Evolutionary conservation across 1,284 basidiomycete genomes (phyloP).

Genomic region (Volvariella surrecta): DNA sequence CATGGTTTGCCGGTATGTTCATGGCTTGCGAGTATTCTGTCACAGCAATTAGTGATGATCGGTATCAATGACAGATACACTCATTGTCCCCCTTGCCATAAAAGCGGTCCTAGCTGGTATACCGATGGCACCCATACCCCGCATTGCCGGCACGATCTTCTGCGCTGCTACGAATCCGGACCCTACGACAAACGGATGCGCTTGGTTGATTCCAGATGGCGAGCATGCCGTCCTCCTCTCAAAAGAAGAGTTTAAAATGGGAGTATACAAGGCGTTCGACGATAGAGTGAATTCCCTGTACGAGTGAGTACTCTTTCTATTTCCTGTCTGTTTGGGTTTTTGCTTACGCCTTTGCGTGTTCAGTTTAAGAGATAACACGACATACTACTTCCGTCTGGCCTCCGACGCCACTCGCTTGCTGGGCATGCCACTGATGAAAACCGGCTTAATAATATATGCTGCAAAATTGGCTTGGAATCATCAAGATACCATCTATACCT

Average conservation of each 20-base stretch:
- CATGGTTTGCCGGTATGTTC: conserved; percentile 40
- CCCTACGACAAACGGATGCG: conserved; percentile 32
- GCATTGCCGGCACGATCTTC: conserved; percentile 44
- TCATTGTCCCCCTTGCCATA: conserved; percentile 29
- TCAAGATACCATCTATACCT: conserved; percentile 11
- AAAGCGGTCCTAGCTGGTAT: conserved; percentile 42
- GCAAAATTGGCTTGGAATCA: conserved; percentile 20
- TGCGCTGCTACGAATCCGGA: conserved; percentile 42
- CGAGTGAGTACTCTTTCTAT: conserved; percentile 20
- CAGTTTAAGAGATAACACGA: conserved; percentile 11
- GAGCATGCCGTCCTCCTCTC: conserved; percentile 38
- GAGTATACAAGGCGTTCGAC: conserved; percentile 43
- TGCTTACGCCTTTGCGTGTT: not conserved
- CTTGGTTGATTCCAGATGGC: conserved; percentile 41
- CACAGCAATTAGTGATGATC: too few species aligned
- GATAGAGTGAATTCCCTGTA: conserved; percentile 28
- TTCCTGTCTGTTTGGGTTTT: not conserved
- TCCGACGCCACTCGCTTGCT: conserved; percentile 14
- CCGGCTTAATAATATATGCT: conserved; percentile 7
- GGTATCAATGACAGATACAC: conserved; percentile 29
- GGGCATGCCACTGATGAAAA: conserved; percentile 12
- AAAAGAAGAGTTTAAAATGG: conserved; percentile 36
- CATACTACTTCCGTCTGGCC: conserved; percentile 13
- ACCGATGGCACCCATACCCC: conserved; percentile 38
- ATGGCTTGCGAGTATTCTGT: too few species aligned